Base-by-base conservation (phyloP, 1,139 yeast genomes). In the Candida sp. region DNA sequence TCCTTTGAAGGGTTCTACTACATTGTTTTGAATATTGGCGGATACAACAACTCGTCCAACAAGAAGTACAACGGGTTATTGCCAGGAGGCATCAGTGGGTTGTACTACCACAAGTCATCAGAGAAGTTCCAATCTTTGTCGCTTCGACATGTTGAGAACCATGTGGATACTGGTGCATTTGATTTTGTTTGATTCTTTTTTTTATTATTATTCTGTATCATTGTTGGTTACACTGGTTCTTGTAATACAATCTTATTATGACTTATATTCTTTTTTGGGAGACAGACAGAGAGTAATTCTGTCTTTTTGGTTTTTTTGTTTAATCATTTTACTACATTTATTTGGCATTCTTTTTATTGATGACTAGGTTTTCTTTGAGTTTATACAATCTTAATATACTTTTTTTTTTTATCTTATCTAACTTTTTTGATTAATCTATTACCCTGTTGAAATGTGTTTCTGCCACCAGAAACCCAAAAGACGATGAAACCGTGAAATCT, bases 1-100 rank as follows among this genome's bases (percentile, higher is more conserved):
- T 88, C 96, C 5, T 93, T 88, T 66, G 97, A 92, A 46, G 98
- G 98, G 0, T 92, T 91, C 65, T 93, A 93, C 69, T 93, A 92
- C 66, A 84, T 91, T 39, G 91, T 91, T 42, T 84, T 91, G 62
- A 89, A 90, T 66, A 92, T 90, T 60, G 75, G 83, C 5, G 83
- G 84, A 7, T 44, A 56, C 54, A 39, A 41, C 30, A 31, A 26
- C 9, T 22, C 17, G 17, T 17, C 8, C 4, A 23, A 12, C 11
- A 45, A 12, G 42, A 28, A 46, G 26, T 46, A 39, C 23, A 39
- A 44, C 39, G 43, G 45, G 32, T 49, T 54, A 28, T 44, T 47
- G 22, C 72, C 75, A 4, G 97, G 97, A 5, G 73, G 83, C 12
- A 83, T 92, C 33, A 78, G 83, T 49, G 98, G 98, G 5, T 78